Conservation (phyloP, 768 basidiomycete genomes). For the Russula brevipes region DNA sequence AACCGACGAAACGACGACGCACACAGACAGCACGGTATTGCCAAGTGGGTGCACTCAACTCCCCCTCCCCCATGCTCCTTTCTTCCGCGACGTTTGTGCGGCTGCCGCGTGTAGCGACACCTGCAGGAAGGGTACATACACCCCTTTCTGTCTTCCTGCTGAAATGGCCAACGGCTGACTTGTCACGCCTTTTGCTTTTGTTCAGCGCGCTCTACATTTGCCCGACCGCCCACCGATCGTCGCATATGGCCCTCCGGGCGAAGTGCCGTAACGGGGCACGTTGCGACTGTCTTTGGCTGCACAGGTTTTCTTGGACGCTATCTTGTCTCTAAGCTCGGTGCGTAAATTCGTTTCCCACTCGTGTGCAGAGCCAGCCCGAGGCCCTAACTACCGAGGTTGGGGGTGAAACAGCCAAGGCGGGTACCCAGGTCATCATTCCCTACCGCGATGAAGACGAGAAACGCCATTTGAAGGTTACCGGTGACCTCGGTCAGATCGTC, state of each 20-base stretch:
- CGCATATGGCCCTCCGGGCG: conserved; percentile 72
- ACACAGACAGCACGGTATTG: too few species aligned
- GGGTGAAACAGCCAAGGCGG: conserved; percentile 62
- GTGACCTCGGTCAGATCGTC: conserved; percentile 94
- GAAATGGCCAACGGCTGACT: not conserved
- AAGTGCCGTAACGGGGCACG: conserved; percentile 83
- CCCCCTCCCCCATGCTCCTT: conserved; percentile 38
- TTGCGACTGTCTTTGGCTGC: conserved; percentile 94
- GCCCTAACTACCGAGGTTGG: not conserved
- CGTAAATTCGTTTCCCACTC: conserved; percentile 26
- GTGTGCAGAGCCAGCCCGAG: not conserved
- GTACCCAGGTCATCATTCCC: conserved; percentile 90
- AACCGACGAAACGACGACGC: not conserved
- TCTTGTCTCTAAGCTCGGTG: conserved; percentile 89
- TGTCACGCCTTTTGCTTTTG: not conserved
- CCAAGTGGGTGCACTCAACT: too few species aligned
- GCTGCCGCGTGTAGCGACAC: conserved; percentile 14
- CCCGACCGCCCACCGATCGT: conserved; percentile 62
- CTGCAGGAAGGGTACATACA: conserved; percentile 13
- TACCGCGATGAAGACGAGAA: conserved; percentile 95
- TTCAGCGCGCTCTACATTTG: conserved; percentile 65
- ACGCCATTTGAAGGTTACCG: conserved; percentile 85
- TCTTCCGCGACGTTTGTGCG: conserved; percentile 27
- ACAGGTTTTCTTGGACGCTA: conserved; percentile 95
- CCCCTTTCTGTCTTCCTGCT: not conserved